Base-by-base conservation (phyloP, 2,329 filamentous ascomycete species). In the Escovopsis sp. region DNA sequence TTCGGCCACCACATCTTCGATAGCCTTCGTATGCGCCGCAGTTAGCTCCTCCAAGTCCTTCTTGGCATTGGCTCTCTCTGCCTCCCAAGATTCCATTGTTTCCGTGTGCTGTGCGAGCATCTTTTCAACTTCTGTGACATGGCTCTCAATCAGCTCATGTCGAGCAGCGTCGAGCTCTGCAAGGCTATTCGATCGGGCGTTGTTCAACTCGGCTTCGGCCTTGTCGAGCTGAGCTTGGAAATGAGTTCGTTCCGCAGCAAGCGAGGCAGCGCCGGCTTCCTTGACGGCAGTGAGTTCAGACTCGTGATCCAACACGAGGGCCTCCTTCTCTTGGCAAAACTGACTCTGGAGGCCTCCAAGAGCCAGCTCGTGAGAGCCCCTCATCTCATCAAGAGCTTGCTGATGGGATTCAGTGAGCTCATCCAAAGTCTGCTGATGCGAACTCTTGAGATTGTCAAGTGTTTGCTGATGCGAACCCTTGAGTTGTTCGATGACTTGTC, bases 81-180 rank as follows among this genome's bases (percentile, higher is more conserved):
- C 51, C 56, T 64, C 66, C 51, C 67, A 53, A 30, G 51, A 53
- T 12, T 66, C 62, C 40, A 68, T 51, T 12, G 61, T 58, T 43
- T 70, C 63, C 4, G 60, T 57, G 47, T 70, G 64, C 42, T 61
- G 55, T 19, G 57, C 55, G 33, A 66, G 56, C 15, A 72, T 55
- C 48, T 68, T 67, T 49, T 70, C 65, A 23, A 75, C 58, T 45
- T 72, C 66, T 19, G 59, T 59, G 36, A 66, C 61, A 53, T 70
- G 62, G 51, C 61, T 63, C 33, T 62, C 57, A 47, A 70, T 60
- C 34, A 70, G 61, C 18, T 69, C 65, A 12, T 62, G 58, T 55
- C 63, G 68, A 34, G 64, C 59, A 32, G 59, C 56, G 41, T 72
- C 67, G 15, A 71, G 54, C 12, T 67, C 66, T 36, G 69, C 60